phyloP scores from a whole-genome alignment of 805 yeast genomes.

The Candida ascalaphidarum region DNA sequence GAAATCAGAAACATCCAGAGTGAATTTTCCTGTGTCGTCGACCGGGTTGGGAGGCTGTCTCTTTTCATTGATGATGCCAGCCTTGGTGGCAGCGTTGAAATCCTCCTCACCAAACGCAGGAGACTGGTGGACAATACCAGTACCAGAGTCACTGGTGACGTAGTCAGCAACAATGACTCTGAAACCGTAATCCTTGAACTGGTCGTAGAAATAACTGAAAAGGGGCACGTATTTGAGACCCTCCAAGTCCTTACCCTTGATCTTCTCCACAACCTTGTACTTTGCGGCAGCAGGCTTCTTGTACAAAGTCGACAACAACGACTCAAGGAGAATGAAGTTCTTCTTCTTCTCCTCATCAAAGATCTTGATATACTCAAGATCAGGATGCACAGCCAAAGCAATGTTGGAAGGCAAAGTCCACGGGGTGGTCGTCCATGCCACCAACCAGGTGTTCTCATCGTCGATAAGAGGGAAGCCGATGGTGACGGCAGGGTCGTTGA shows the following conservation, averaged over 20 bases:
- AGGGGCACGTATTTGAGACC: conserved; percentile 79
- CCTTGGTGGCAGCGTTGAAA: conserved; percentile 70
- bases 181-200: conserved; percentile 72
- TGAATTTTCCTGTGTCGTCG: conserved; percentile 86
- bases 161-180: conserved; percentile 74
- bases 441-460: conserved; percentile 75
- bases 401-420: conserved; percentile 97
- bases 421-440: conserved; percentile 99
- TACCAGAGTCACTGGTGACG: conserved; percentile 92
- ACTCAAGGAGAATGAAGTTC: conserved; percentile 78
- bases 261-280: conserved; percentile 70
- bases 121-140: conserved; percentile 97
- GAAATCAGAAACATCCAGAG: conserved; percentile 64
- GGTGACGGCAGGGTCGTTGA: conserved; percentile 93
- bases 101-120: conserved; percentile 99
- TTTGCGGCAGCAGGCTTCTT: conserved; percentile 92
- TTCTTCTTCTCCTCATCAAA: conserved; percentile 80
- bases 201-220: conserved; percentile 71
- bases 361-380: conserved; percentile 85
- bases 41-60: conserved; percentile 85
- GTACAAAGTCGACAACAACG: conserved; percentile 74
- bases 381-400: conserved; percentile 86
- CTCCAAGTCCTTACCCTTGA: conserved; percentile 70
- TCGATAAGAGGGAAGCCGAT: conserved; percentile 75
- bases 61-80: conserved; percentile 67